Evolutionary conservation across 768 basidiomycete species (phyloP), one percentile per base, ranked within the genome.

Genomic region (Russula vinacea): DNA sequence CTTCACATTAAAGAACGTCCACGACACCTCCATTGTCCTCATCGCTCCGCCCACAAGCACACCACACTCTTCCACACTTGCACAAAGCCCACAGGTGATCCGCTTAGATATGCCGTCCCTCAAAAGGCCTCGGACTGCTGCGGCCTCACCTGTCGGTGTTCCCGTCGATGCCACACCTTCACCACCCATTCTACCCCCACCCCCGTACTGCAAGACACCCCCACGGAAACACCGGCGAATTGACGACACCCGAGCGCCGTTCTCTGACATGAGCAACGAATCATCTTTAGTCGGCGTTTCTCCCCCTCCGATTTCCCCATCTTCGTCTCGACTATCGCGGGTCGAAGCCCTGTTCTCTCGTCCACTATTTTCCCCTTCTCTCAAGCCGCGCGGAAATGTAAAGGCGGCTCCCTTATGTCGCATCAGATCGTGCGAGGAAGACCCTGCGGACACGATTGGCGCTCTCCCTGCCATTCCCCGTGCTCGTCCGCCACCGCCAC

Each of bases 1-100:
- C 59, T 65, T 65, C 64, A 65, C 64, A 65, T 65, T 65, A 65
- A 65, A 65, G 60, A 50, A 61, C 64, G 55, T 26, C 59, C 64
- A 57, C 64, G 37, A 19, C 29, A 13, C 64, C 49, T 45, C 49
- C 59, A 65, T 65, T 61, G 49, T 61, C 64, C 64, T 56, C 59
- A 56, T 56, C 64, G 55, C 42, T 52, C 47, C 64, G 54, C 40
- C 64, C 64, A 65, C 64, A 65, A 65, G n/a, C 58, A 60, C 54
- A 49, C 64, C 64, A 61, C 59, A 60, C 19, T 45, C 35, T 61
- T 56, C 64, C 64, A 65, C 64, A 65, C 54, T 65, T 37, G 59
- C 54, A 51, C 59, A 55, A 44, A 56, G 17, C 13, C 49, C 3
- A 55, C 33, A 52, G 47, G 64, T 65, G 64, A 44, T 55, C 40